These are phyloP conservation scores for Ophiostoma sp. DNA, from an alignment of 2,329 filamentous ascomycete species.

Conservation along the genomic window DNA sequence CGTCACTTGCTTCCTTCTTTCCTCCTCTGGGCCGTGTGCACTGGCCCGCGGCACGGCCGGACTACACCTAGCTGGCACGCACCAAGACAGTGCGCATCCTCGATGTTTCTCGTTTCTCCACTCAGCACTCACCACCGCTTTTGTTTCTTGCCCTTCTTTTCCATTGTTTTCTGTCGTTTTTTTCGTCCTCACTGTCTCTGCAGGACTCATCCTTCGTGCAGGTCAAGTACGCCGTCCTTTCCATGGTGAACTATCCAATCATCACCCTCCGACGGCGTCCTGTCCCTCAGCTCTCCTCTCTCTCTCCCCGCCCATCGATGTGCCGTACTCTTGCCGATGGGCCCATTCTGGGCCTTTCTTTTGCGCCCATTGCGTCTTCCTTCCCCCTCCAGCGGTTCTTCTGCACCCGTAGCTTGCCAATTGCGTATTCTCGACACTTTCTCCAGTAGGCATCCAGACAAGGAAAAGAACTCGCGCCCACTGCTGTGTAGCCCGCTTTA, in stretches of 20 bases:
- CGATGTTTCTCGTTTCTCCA: neutral
- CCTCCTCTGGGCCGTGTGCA: constrained; percentile 17
- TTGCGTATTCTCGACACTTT: neutral
- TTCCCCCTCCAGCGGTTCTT: constrained; percentile 5
- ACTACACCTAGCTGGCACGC: neutral
- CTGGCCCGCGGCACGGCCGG: constrained; percentile 10
- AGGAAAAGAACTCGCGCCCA: neutral
- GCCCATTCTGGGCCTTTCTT: neutral
- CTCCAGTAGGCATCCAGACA: neutral
- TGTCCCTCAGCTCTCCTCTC: neutral
- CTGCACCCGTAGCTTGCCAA: neutral
- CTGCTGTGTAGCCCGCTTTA: neutral
- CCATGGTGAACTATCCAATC: constrained; percentile 2
- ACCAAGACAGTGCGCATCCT: constrained; percentile 16
- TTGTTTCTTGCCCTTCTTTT: neutral
- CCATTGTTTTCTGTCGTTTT: neutral
- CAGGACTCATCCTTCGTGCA: neutral
- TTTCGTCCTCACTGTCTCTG: neutral
- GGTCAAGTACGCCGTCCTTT: neutral
- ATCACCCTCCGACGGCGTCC: neutral
- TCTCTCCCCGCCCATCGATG: neutral
- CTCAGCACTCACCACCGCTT: neutral
- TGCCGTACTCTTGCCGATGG: neutral
- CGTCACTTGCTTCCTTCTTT: neutral
- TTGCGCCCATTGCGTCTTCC: neutral